These are phyloP conservation scores for Leccinum truebloodii DNA, from an alignment of 768 basidiomycete genomes.

Conservation along the genomic window DNA sequence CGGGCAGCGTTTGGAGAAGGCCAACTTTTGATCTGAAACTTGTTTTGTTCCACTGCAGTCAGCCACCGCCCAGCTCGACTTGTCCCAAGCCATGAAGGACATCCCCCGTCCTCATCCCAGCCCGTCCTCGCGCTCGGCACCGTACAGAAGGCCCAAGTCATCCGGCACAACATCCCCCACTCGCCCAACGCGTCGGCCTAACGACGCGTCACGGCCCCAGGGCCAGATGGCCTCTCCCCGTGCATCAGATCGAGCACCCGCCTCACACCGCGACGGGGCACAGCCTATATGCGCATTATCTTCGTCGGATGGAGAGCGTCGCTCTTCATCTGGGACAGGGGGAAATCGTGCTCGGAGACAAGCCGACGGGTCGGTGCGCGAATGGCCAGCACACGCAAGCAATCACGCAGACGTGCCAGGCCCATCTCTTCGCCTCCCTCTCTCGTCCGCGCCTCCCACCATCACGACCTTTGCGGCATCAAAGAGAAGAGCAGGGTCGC, in stretches of 20 bases:
- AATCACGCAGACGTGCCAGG: slow-evolving; percentile 14
- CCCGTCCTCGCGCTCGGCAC: slow-evolving; percentile 5
- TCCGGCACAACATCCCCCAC: slow-evolving; percentile 7
- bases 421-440: slow-evolving; percentile 17
- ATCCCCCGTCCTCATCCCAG: slow-evolving; percentile 18
- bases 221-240: slow-evolving; percentile 2
- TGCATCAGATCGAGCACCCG: slow-evolving; percentile 10
- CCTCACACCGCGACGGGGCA: slow-evolving; percentile 3
- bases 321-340: slow-evolving; percentile 3
- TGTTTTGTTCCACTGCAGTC: slow-evolving; percentile 12
- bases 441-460: slow-evolving; percentile 7
- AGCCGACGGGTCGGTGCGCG: slow-evolving; percentile 8
- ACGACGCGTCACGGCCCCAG: slow-evolving; percentile 13
- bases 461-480: background rate
- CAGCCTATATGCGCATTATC: slow-evolving; percentile 5
- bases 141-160: slow-evolving; percentile 21
- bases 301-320: slow-evolving; percentile 6
- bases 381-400: slow-evolving; percentile 7
- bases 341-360: slow-evolving; percentile 10
- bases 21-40: slow-evolving; percentile 7
- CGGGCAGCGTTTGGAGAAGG: slow-evolving; percentile 8
- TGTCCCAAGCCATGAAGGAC: slow-evolving; percentile 27
- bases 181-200: slow-evolving; percentile 14
- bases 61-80: slow-evolving; percentile 19
- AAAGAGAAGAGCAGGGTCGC: slow-evolving; percentile 10